A percentile compares a stretch with the other conserved stretches of the same genome.
Conservation (phyloP, 1,284 basidiomycete species). For the Naganishia sp. region DNA sequence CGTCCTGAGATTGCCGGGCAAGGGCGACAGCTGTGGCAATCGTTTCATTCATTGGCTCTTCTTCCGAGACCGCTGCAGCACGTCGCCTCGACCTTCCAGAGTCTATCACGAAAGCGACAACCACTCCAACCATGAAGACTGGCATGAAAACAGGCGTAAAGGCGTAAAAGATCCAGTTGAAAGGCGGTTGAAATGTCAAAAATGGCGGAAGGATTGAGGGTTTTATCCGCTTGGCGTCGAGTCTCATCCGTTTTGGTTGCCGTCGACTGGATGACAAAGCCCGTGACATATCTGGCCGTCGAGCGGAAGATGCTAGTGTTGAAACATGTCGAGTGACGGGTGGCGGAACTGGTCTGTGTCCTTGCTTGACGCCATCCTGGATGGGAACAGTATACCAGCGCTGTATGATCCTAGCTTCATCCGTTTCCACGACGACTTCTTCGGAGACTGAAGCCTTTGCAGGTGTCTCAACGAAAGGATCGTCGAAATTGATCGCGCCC, state of each 20-base stretch:
- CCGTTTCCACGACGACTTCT: conserved; percentile 31
- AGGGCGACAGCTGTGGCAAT: conserved; percentile 12
- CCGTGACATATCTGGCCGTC: conserved; percentile 4
- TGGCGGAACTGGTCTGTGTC: neutral
- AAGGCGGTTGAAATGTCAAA: conserved; percentile 28
- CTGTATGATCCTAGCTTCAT: conserved; percentile 17
- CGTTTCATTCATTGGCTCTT: conserved; percentile 9
- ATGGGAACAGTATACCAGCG: conserved; percentile 29
- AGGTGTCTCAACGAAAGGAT: conserved; percentile 28
- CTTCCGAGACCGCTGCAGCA: conserved; percentile 1
- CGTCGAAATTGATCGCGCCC: conserved; percentile 28
- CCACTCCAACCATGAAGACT: conserved; percentile 30
- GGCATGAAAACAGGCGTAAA: conserved; percentile 27
- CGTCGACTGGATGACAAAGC: conserved; percentile 4
- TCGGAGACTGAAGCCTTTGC: conserved; percentile 16
- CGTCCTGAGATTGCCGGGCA: neutral
- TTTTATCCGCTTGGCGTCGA: conserved; percentile 19
- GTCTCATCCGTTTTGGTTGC: conserved; percentile 14
- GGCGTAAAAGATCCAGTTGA: conserved; percentile 32
- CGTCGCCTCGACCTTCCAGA: conserved; percentile 19
- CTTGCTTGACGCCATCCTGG: conserved; percentile 6
- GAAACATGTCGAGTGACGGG: neutral
- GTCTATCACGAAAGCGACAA: conserved; percentile 22
- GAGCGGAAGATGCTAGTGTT: neutral
- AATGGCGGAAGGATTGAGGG: conserved; percentile 28